Percentiles rank a stretch among this genome's conserved stretches.
Evolutionary conservation across 1,284 basidiomycete genomes (phyloP).

Genomic region (Moniliella sp.): DNA sequence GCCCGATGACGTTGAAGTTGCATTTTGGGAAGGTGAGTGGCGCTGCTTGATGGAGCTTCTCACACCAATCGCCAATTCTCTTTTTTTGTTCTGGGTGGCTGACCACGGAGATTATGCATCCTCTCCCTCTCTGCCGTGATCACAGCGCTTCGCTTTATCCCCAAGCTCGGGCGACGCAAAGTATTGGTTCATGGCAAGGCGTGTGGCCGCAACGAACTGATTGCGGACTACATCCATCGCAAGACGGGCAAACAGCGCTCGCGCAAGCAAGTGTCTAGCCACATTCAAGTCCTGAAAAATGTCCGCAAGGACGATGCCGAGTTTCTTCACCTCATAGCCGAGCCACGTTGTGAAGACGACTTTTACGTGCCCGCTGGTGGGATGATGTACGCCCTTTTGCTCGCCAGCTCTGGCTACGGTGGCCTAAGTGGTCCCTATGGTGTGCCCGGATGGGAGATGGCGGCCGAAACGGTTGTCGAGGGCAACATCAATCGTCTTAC

Average conservation of each 20-base stretch:
- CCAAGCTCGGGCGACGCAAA: conserved; percentile 38
- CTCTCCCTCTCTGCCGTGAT: no score
- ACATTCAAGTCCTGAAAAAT: conserved; percentile 34
- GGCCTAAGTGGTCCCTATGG: conserved; percentile 18
- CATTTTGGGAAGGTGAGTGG: conserved; percentile 35
- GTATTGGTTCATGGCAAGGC: conserved; percentile 38
- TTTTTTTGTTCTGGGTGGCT: no score
- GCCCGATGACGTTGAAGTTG: conserved; percentile 36
- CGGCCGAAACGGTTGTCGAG: no score
- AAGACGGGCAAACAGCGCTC: conserved; percentile 34
- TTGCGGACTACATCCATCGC: conserved; percentile 38
- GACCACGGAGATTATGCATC: no score
- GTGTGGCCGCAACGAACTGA: conserved; percentile 40
- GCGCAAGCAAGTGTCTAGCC: conserved; percentile 33
- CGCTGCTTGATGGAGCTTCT: no score
- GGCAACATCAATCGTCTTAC: no score
- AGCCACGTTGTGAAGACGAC: conserved; percentile 28
- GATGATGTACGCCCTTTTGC: conserved; percentile 31
- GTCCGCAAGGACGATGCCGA: conserved; percentile 33
- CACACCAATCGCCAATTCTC: no score
- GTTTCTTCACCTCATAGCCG: conserved; percentile 31
- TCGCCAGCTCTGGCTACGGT: conserved; percentile 27
- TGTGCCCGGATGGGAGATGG: no score
- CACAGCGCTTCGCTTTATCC: conserved; percentile 35
- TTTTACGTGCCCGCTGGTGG: conserved; percentile 33